phyloP scores from a whole-genome alignment of 2,329 filamentous ascomycete species.

The Penicillium sp. region DNA sequence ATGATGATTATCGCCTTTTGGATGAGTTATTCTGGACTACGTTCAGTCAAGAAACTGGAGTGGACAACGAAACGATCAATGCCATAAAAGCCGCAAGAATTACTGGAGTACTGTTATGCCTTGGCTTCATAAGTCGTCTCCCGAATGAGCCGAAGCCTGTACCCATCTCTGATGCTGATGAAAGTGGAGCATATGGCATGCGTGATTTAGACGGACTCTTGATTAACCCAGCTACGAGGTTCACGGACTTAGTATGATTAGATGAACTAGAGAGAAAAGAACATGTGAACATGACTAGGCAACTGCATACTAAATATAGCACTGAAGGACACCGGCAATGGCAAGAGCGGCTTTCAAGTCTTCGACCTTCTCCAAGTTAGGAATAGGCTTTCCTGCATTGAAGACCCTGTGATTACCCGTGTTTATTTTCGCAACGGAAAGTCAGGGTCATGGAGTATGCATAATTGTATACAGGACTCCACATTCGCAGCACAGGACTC shows the following conservation, averaged over 20 bases:
- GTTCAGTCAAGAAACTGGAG: conserved; percentile 31
- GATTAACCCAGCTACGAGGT: conserved; percentile 35
- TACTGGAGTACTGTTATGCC: conserved; percentile 34
- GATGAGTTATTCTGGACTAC: conserved; percentile 36
- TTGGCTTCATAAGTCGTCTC: conserved; percentile 43
- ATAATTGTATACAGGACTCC: no score
- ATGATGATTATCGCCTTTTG: conserved; percentile 34
- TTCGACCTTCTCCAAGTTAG: no score
- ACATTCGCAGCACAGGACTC: no score
- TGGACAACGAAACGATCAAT: conserved; percentile 25
- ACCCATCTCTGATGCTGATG: conserved; percentile 35
- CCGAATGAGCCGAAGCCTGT: conserved; percentile 35
- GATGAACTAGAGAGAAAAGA: no score
- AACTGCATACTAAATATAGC: no score
- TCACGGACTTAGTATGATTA: conserved; percentile 1
- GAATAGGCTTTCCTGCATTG: no score
- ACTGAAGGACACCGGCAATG: no score
- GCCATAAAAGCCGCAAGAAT: conserved; percentile 34
- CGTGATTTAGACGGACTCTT: conserved; percentile 40
- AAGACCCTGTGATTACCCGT: no score
- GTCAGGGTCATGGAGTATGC: no score
- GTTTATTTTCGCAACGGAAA: no score
- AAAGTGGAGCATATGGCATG: conserved; percentile 42
- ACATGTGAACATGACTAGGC: no score
- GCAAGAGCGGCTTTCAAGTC: no score